Evolutionary conservation across 257 asterid species (phyloP).

Genomic region (Jaltomata sinuosa): DNA sequence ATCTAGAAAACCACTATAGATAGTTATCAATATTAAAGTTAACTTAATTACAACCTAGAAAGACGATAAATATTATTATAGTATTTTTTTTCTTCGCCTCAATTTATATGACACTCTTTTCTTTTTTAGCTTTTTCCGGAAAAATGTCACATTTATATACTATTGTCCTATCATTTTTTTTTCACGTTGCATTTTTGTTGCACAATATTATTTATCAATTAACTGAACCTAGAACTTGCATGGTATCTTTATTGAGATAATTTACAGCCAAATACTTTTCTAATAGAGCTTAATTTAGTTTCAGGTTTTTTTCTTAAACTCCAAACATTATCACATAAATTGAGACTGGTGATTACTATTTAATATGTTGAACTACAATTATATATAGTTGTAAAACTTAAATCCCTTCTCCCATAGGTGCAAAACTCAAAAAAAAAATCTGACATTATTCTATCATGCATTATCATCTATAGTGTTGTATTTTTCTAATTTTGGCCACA

Average conservation of each 20-base stretch:
- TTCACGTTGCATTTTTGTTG: too few species aligned
- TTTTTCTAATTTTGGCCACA: background rate
- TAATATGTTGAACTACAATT: background rate
- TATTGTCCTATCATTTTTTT: too few species aligned
- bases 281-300: background rate
- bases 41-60: background rate
- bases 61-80: too few species aligned
- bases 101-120: too few species aligned
- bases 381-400: background rate
- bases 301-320: background rate
- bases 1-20: background rate
- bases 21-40: background rate
- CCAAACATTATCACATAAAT: background rate
- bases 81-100: too few species aligned
- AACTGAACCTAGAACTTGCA: too few species aligned
- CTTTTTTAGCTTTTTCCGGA: background rate
- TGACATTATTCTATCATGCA: background rate
- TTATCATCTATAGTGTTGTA: background rate
- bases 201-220: too few species aligned
- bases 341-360: background rate
- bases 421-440: background rate
- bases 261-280: too few species aligned
- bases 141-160: too few species aligned
- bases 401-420: background rate
- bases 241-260: background rate